Conservation (phyloP, 2,329 filamentous ascomycete genomes). For the Claviceps monticola region DNA sequence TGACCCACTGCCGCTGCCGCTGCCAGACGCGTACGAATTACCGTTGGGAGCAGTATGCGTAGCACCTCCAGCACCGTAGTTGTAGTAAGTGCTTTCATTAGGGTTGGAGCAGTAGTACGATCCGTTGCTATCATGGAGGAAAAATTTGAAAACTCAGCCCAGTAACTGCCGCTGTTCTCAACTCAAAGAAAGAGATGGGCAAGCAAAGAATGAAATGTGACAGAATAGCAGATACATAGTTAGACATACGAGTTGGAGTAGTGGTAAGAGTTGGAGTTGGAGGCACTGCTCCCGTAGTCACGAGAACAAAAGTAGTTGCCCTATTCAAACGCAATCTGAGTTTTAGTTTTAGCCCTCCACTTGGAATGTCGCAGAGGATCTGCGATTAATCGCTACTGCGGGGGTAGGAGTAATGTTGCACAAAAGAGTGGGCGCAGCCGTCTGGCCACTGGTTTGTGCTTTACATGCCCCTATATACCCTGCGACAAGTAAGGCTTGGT, state of each 20-base stretch:
- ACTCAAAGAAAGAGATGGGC: no score
- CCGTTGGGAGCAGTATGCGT: slow-evolving; percentile 42
- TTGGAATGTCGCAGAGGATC: background rate
- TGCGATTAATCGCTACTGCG: no score
- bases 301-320: slow-evolving; percentile 56
- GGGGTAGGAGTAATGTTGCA: background rate
- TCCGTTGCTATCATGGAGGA: slow-evolving; percentile 31
- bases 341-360: background rate
- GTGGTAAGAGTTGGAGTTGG: slow-evolving; percentile 48
- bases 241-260: slow-evolving; percentile 45
- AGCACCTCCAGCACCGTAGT: slow-evolving; percentile 41
- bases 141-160: no score
- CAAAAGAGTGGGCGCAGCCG: no score
- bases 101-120: slow-evolving; percentile 64
- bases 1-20: background rate
- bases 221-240: background rate
- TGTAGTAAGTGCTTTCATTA: slow-evolving; percentile 55
- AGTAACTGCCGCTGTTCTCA: no score
- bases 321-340: slow-evolving; percentile 20
- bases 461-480: no score
- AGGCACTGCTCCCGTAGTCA: slow-evolving; percentile 42
- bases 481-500: background rate
- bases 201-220: background rate
- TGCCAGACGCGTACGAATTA: background rate
- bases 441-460: no score